phyloP scores from a whole-genome alignment of 2,329 filamentous ascomycete genomes.

The Claviceps sp. region DNA sequence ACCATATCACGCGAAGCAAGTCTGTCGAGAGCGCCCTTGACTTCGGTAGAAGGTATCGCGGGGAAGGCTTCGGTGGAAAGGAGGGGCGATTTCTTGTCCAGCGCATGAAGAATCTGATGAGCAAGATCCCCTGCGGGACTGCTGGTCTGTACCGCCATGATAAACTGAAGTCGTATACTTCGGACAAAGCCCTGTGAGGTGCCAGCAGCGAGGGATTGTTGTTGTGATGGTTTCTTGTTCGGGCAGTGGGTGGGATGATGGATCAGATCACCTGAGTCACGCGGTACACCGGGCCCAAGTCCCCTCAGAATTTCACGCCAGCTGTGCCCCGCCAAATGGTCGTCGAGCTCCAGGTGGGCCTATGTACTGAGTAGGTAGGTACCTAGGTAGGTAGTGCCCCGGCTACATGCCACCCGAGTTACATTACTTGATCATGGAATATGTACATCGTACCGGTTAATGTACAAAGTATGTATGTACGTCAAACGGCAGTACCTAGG shows the following conservation, averaged over 20 bases:
- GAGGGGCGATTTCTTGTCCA: slow-evolving; percentile 51
- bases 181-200: neutral
- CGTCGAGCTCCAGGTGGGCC: neutral
- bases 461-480: too few species aligned
- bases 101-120: slow-evolving; percentile 49
- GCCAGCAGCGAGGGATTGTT: neutral
- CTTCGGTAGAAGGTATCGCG: slow-evolving; percentile 45
- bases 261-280: slow-evolving; percentile 1
- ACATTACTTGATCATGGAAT: too few species aligned
- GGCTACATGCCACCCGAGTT: too few species aligned
- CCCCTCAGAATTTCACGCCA: slow-evolving; percentile 5
- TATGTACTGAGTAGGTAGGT: neutral
- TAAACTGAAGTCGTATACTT: neutral
- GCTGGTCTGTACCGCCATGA: slow-evolving; percentile 29
- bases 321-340: slow-evolving; percentile 2
- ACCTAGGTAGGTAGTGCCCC: too few species aligned
- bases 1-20: slow-evolving; percentile 78
- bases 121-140: slow-evolving; percentile 42
- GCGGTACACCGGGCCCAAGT: neutral
- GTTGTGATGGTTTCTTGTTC: neutral
- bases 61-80: slow-evolving; percentile 60
- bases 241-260: slow-evolving; percentile 1
- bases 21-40: slow-evolving; percentile 83
- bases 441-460: too few species aligned
- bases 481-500: too few species aligned